Evolutionary conservation across 1,284 basidiomycete species (phyloP).

Genomic region (Spongiforma sp.): DNA sequence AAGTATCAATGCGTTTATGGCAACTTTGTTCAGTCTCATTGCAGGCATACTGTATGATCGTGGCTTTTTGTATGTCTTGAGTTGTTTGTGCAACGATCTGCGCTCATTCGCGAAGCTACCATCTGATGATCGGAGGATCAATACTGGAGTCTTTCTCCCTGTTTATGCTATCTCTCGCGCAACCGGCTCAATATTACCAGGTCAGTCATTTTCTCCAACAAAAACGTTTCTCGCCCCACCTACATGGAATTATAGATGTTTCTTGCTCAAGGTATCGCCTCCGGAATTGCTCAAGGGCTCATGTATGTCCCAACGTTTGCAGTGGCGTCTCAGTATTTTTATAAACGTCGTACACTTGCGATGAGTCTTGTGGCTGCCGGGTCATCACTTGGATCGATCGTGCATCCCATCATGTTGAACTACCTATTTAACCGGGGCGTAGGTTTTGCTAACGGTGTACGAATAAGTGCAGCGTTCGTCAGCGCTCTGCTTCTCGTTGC

Average conservation of each 20-base stretch:
- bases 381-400: background rate
- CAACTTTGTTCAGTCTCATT: conserved; percentile 9
- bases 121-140: conserved; percentile 32
- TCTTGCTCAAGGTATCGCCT: conserved; percentile 39
- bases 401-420: conserved; percentile 1
- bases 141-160: conserved; percentile 28
- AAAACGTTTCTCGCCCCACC: background rate
- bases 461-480: background rate
- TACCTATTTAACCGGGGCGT: background rate
- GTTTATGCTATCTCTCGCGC: conserved; percentile 35
- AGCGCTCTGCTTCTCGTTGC: background rate
- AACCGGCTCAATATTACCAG: conserved; percentile 33
- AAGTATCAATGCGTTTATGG: conserved; percentile 30
- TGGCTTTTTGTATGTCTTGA: conserved; percentile 36
- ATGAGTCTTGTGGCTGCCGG: background rate
- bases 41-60: conserved; percentile 31
- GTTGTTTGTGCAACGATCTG: background rate
- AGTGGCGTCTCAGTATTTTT: background rate
- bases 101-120: conserved; percentile 26
- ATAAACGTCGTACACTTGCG: background rate
- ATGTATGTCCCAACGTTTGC: conserved; percentile 13
- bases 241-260: conserved; percentile 29
- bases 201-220: conserved; percentile 8
- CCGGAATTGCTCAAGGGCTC: conserved; percentile 38
- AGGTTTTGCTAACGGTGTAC: background rate